A percentile compares a stretch with the other conserved stretches of the same genome.
phyloP scores from a whole-genome alignment of 306 rosid species.

The Castanea sativa region DNA sequence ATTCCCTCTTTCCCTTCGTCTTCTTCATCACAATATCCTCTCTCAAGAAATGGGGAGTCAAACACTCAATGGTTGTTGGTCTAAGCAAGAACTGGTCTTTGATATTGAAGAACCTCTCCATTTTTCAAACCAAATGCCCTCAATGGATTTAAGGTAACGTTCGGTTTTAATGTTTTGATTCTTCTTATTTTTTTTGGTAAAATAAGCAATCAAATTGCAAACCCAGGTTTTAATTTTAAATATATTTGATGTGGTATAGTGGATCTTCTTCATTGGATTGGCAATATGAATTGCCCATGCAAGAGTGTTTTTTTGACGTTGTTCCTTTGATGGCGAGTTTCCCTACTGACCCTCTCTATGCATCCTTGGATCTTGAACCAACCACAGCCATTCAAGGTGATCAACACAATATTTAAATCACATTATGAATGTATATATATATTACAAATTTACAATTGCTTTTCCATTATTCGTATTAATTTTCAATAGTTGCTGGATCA shows the following conservation, averaged over 20 bases:
- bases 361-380: slow-evolving; percentile 33
- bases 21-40: background rate
- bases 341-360: slow-evolving; percentile 22
- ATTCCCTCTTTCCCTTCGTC: background rate
- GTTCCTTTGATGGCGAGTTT: slow-evolving; percentile 28
- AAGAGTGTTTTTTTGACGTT: slow-evolving; percentile 23
- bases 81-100: slow-evolving; percentile 8
- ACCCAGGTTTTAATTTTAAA: background rate
- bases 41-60: slow-evolving; percentile 12
- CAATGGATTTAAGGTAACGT: slow-evolving; percentile 34
- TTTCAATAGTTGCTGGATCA: background rate
- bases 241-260: background rate
- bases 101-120: slow-evolving; percentile 33
- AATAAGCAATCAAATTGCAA: background rate
- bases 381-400: slow-evolving; percentile 33
- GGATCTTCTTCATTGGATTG: slow-evolving; percentile 32
- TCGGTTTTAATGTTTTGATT: background rate
- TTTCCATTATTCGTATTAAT: too few species aligned
- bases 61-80: slow-evolving; percentile 13
- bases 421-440: background rate
- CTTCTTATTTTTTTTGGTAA: background rate
- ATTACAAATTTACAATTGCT: too few species aligned
- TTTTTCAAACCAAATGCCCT: slow-evolving; percentile 21
- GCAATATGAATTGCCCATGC: slow-evolving; percentile 23
- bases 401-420: background rate